Percentiles rank a stretch among this genome's conserved stretches.
Conservation (phyloP, 441 rosid genomes). For the Gossypium trilobum region DNA sequence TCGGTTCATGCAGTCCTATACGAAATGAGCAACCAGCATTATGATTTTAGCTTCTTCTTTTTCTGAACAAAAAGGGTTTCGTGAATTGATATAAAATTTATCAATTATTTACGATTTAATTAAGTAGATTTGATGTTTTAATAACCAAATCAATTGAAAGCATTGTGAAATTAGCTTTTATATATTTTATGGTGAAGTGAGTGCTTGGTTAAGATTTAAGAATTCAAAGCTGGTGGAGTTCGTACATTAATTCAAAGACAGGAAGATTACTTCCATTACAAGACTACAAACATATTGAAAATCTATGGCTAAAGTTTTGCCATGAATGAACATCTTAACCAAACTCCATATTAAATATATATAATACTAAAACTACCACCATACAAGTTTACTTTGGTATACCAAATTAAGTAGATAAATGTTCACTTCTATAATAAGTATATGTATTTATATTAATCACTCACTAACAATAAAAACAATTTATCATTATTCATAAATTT, state of each 20-base stretch:
- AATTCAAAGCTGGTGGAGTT: not conserved
- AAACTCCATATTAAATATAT: not conserved
- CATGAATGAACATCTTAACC: constrained; percentile 8
- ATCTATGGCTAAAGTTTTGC: not conserved
- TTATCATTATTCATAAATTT: too few relatives aligned
- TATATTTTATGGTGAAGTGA: not conserved
- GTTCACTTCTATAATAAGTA: not conserved
- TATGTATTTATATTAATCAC: too few relatives aligned
- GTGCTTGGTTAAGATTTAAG: not conserved
- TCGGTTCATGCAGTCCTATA: not conserved
- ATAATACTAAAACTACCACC: not conserved
- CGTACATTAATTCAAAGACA: not conserved
- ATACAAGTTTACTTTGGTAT: not conserved
- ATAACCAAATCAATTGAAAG: not conserved
- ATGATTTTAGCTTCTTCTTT: not conserved
- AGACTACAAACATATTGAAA: not conserved
- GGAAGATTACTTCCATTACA: constrained; percentile 1
- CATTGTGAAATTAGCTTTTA: not conserved
- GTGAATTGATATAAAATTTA: too few relatives aligned
- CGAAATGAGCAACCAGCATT: not conserved
- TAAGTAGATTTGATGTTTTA: too few relatives aligned
- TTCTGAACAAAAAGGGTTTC: too few relatives aligned
- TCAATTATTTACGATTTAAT: too few relatives aligned
- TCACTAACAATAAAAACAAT: too few relatives aligned
- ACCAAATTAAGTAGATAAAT: not conserved